Evolutionary conservation across 176 grass and related monocot genomes (phyloP).

Genomic region (Olyra latifolia): DNA sequence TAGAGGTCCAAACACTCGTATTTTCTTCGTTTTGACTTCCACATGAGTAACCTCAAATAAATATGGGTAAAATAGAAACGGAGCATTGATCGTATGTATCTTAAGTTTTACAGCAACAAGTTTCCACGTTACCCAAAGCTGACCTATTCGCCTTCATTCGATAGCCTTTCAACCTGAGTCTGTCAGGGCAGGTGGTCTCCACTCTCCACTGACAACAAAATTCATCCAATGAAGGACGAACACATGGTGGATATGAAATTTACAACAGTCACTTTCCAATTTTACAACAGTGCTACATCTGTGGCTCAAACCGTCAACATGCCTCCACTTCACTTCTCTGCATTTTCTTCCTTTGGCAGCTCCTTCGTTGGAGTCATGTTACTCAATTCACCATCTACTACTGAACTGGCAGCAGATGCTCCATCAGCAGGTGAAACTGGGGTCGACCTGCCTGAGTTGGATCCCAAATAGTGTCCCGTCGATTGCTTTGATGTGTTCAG

Average conservation of each 20-base stretch:
- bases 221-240: slow-evolving; percentile 35
- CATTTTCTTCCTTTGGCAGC: slow-evolving; percentile 40
- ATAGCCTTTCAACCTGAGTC: slow-evolving; percentile 12
- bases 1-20: not conserved
- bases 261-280: slow-evolving; percentile 38
- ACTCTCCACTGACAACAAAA: slow-evolving; percentile 42
- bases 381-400: slow-evolving; percentile 40
- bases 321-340: slow-evolving; percentile 28
- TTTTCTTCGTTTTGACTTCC: not conserved
- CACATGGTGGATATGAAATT: slow-evolving; percentile 6
- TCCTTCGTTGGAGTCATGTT: slow-evolving; percentile 47
- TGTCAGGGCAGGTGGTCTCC: slow-evolving; percentile 26
- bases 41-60: not conserved
- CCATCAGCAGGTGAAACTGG: slow-evolving; percentile 49
- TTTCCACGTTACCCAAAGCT: not conserved
- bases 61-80: slow-evolving; percentile 16
- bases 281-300: slow-evolving; percentile 55
- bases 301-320: slow-evolving; percentile 34
- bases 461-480: slow-evolving; percentile 40
- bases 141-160: not conserved
- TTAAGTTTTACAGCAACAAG: slow-evolving; percentile 24
- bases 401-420: slow-evolving; percentile 33
- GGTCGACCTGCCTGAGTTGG: slow-evolving; percentile 42
- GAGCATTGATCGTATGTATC: slow-evolving; percentile 7
- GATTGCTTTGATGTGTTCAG: slow-evolving; percentile 69